Percentiles rank a stretch among this genome's conserved stretches.
Evolutionary conservation across 2,329 filamentous ascomycete species (phyloP).

Genomic region (Aspergillus novofumigatus): DNA sequence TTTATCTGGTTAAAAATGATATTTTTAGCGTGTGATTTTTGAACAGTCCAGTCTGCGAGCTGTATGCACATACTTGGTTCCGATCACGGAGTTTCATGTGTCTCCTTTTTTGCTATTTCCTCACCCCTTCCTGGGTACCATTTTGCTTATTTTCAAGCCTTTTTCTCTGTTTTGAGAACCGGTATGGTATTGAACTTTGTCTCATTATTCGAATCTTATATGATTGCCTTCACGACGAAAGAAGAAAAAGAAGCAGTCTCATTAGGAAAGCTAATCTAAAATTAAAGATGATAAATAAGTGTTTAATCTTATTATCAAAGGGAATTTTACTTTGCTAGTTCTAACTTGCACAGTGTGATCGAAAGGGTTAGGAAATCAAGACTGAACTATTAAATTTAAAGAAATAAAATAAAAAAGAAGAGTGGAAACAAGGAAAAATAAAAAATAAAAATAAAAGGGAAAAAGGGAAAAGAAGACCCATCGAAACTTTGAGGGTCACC

Average conservation of each 20-base stretch:
- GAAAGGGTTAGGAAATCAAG: not conserved
- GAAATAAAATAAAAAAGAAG: not conserved
- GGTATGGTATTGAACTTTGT: not conserved
- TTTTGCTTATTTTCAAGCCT: not conserved
- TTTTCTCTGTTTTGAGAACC: not conserved
- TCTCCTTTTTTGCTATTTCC: not conserved
- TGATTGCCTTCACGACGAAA: not conserved
- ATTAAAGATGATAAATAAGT: not conserved
- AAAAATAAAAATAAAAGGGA: constrained; percentile 3
- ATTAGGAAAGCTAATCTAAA: not conserved
- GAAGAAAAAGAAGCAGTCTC: not conserved
- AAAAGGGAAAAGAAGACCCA: constrained; percentile 7
- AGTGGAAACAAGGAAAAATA: not conserved
- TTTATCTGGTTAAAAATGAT: not conserved
- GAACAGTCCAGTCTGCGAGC: not conserved
- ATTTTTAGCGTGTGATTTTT: not conserved
- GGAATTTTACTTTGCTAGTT: not conserved
- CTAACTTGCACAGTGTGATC: not conserved
- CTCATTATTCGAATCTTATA: not conserved
- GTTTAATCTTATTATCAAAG: not conserved
- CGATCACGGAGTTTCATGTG: not conserved
- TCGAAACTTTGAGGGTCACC: constrained; percentile 21
- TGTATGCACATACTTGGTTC: not conserved
- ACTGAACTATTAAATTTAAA: not conserved
- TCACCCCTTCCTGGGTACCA: not conserved